Evolutionary conservation across 495 filamentous ascomycete genomes (phyloP), one percentile per base, ranked within the genome.

Genomic region (Entonaema liquescens): DNA sequence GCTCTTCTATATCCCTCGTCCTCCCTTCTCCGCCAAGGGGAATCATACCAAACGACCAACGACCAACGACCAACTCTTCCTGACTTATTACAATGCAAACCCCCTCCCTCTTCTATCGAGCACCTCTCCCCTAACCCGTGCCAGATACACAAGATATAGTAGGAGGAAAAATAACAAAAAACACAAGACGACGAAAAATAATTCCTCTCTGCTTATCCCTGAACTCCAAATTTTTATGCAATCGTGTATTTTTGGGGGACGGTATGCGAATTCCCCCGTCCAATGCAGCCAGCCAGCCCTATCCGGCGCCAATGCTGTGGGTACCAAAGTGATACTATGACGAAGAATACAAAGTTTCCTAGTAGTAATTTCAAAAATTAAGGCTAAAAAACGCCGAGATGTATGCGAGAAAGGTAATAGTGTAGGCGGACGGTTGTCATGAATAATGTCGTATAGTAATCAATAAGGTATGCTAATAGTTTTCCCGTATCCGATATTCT

Each of bases 241-340:
- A 47, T 47, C 33, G 31, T 42, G 23, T 38, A n/a, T 42, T 40
- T 38, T 38, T 8, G 33, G 9, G 53, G 33, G 31, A 23, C 3
- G 36, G 15, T 8, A 11, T 40, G 44, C 23, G 35, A 23, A 28
- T 26, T 17, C 50, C 50, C 50, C 36, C n/a, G 28, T 47, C 52
- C 62, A 57, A 65, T 65, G 62, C 62, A 57, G 53, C 50, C 60
- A 17, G 53, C 50, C 60, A 36, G 35, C 23, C 15, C 60, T 52
- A 35, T 15, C 15, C 13, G 53, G 28, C 53, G 53, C 53, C 53
- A 53, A 63, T 65, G 62, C 53, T 65, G 52, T 31, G 38, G 23
- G 23, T 59, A 29, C 56, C 23, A 42, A 57, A 44, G 1, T 19
- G 31, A 19, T 9, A 23, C 3, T 13, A 26, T 5, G 36, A 29